These are phyloP conservation scores for Wickerhamomyces bovis DNA, from an alignment of 805 yeast genomes.

Conservation along the genomic window DNA sequence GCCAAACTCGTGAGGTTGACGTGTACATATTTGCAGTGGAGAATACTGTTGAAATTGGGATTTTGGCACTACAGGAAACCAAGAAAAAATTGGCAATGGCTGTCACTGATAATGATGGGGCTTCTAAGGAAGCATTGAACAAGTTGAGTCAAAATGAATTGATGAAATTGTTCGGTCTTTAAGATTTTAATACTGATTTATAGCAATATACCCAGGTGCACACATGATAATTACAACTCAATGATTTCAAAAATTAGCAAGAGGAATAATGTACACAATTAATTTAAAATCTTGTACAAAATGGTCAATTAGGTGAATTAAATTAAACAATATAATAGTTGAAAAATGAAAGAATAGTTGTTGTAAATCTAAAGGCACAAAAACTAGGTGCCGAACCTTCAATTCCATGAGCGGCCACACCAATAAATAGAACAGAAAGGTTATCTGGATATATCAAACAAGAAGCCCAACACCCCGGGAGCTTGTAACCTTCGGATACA, in stretches of 20 bases:
- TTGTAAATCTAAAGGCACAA: no score
- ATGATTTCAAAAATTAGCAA: no score
- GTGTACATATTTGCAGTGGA: slow-evolving; percentile 73
- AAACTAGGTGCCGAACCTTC: no score
- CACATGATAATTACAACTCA: no score
- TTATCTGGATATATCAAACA: not conserved
- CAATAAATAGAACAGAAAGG: not conserved
- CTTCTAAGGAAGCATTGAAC: slow-evolving; percentile 53
- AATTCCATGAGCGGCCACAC: no score
- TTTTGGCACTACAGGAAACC: slow-evolving; percentile 77
- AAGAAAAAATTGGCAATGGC: slow-evolving; percentile 71
- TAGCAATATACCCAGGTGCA: not conserved
- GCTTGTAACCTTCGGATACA: not conserved
- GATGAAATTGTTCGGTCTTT: slow-evolving; percentile 12
- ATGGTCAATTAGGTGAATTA: no score
- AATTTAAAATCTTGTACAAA: no score
- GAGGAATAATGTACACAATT: no score
- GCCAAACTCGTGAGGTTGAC: slow-evolving; percentile 67
- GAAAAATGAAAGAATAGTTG: no score
- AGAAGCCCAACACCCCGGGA: not conserved
- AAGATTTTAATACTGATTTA: not conserved
- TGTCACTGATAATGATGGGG: slow-evolving; percentile 58
- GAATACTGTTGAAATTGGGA: slow-evolving; percentile 75
- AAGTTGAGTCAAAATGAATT: slow-evolving; percentile 29
- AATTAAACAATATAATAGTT: no score